Percentiles rank a stretch among this genome's conserved stretches.
Conservation (phyloP, 2,329 filamentous ascomycete species). For the Trichoderma sp. region DNA sequence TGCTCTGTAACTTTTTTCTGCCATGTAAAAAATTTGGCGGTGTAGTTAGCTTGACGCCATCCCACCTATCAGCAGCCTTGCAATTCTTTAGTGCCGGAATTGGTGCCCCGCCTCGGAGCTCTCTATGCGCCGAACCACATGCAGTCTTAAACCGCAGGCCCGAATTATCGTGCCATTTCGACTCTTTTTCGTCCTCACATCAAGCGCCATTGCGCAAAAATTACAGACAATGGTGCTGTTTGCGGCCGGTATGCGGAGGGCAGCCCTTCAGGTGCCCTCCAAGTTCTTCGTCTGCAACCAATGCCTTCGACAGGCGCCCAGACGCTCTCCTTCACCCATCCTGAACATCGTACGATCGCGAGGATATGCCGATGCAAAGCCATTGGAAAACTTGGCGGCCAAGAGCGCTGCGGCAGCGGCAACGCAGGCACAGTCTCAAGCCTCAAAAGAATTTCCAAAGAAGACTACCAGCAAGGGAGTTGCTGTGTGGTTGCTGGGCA, state of each 20-base stretch:
- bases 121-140: conserved; percentile 19
- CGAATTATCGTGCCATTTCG: conserved; percentile 25
- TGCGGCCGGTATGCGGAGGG: conserved; percentile 48
- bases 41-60: conserved; percentile 34
- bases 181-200: background rate
- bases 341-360: conserved; percentile 47
- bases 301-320: conserved; percentile 47
- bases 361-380: conserved; percentile 44
- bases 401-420: conserved; percentile 33
- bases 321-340: conserved; percentile 44
- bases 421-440: conserved; percentile 31
- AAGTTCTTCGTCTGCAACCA: conserved; percentile 54
- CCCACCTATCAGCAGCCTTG: conserved; percentile 39
- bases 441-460: conserved; percentile 56
- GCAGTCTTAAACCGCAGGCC: background rate
- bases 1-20: conserved; percentile 36
- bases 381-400: conserved; percentile 37
- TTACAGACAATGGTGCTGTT: conserved; percentile 47
- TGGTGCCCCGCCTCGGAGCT: conserved; percentile 17
- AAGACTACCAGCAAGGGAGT: conserved; percentile 75
- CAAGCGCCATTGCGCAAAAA: conserved; percentile 30
- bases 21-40: conserved; percentile 40
- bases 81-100: conserved; percentile 29
- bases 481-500: conserved; percentile 90
- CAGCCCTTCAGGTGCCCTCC: conserved; percentile 45